Percentiles rank a stretch among this genome's conserved stretches.
These are phyloP conservation scores for Neurospora sp. DNA, from an alignment of 2,329 filamentous ascomycete species.

Conservation along the genomic window DNA sequence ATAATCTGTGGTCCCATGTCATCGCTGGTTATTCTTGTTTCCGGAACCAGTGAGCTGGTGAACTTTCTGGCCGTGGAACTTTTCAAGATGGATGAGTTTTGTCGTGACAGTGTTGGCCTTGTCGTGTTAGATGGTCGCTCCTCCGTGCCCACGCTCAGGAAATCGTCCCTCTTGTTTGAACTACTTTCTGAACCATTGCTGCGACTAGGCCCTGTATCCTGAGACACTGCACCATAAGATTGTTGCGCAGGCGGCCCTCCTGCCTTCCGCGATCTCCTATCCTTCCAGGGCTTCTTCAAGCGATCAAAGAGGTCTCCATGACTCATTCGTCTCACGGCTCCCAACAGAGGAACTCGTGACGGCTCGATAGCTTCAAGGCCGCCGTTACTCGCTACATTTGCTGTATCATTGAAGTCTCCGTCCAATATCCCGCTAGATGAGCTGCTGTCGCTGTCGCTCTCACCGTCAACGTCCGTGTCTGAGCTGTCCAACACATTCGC, in stretches of 20 bases:
- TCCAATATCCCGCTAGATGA: conserved; percentile 18
- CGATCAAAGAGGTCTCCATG: conserved; percentile 29
- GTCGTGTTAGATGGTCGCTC: conserved; percentile 3
- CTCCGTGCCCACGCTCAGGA: neutral
- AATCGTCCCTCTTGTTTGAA: neutral
- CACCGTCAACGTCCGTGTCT: conserved; percentile 12
- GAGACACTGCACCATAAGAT: neutral
- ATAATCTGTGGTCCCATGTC: conserved; percentile 62
- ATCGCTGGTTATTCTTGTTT: conserved; percentile 55
- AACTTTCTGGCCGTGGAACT: conserved; percentile 50
- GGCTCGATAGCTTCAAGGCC: conserved; percentile 29
- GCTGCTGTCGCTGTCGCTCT: conserved; percentile 16
- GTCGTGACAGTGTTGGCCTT: conserved; percentile 25
- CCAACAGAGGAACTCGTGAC: conserved; percentile 19
- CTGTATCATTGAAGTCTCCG: conserved; percentile 27
- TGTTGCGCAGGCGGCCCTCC: neutral
- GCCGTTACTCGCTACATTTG: conserved; percentile 31
- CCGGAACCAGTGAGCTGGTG: conserved; percentile 62
- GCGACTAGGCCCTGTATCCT: neutral
- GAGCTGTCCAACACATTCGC: conserved; percentile 43
- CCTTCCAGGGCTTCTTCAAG: conserved; percentile 20
- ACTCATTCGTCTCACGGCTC: conserved; percentile 27
- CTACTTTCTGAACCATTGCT: neutral
- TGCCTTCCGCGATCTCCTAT: conserved; percentile 2
- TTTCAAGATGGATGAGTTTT: conserved; percentile 43